Evolutionary conservation across 345 rosid species (phyloP).

Genomic region (Schrenkiella parvula): DNA sequence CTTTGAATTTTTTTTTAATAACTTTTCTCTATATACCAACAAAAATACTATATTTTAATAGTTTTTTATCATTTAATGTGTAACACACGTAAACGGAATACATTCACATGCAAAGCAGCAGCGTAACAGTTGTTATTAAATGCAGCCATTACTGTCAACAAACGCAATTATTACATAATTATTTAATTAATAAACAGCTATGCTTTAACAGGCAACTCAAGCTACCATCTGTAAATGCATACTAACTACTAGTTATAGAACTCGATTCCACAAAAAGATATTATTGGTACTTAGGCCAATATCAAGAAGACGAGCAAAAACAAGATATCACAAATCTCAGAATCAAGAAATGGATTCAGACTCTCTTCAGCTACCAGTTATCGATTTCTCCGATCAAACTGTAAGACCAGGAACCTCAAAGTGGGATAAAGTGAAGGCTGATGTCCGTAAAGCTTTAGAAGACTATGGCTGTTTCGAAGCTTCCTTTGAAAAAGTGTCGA

Average conservation of each 20-base stretch:
- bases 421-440: slow-evolving; percentile 17
- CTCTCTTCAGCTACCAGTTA: slow-evolving; percentile 11
- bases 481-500: slow-evolving; percentile 7
- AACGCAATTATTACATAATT: background rate
- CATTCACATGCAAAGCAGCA: background rate
- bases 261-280: background rate
- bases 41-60: no score
- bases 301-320: background rate
- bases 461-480: slow-evolving; percentile 31
- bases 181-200: background rate
- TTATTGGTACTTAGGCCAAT: background rate
- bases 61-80: background rate
- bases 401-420: slow-evolving; percentile 31
- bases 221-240: background rate
- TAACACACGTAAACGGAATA: background rate
- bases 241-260: background rate
- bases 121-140: background rate
- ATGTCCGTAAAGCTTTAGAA: slow-evolving; percentile 33
- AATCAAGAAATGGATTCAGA: slow-evolving; percentile 25
- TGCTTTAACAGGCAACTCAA: background rate
- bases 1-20: no score
- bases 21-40: no score
- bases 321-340: background rate
- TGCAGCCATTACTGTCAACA: background rate
- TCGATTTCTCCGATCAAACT: slow-evolving; percentile 10